Evolutionary conservation across 139 green algal genomes (phyloP), one percentile per base, ranked within the genome.

Genomic region (Chlorella sorokiniana): DNA sequence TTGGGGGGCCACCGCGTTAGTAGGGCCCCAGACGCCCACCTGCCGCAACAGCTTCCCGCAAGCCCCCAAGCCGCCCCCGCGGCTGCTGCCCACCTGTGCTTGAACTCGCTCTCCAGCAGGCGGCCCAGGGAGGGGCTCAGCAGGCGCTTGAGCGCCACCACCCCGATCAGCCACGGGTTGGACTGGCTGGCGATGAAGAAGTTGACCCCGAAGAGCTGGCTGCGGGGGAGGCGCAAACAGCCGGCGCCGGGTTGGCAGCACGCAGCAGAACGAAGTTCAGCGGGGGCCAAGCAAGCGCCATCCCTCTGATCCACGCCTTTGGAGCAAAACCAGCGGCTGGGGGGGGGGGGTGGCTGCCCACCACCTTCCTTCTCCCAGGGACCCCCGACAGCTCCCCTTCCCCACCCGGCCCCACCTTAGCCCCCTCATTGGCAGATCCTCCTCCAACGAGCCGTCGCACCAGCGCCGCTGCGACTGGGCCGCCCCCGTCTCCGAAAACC

Each of bases 141-240:
- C 35, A 75, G 76, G 64, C 86, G 89, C 85, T 93, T 93, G n/a
- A 94, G 70, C 82, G 94, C 92, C 25, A 97, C 86, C 33, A 95
- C 85, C 10, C 93, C 93, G 70, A 96, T 88, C 67, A 98, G 93
- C 79, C 95, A 95, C 10, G 94, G 94, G 89, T 98, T 98, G 82
- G 87, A 93, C 88, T 98, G 70, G 1, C n/a, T 45, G 1, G 70
- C 93, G 37, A 98, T 82, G 79, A 97, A 98, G 84, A 96, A 93
- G 90, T 97, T 98, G 67, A 95, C 94, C 74, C 95, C 95, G 90
- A 97, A 98, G 86, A 95, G 94, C 86, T 97, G 93, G 11, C 71
- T 77, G 70, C 70, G n/a, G n/a, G n/a, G n/a, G n/a, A 1, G 78
- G 62, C 62, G 56, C 27, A 27, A 64, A n/a, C n/a, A n/a, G n/a